Evolutionary conservation across 352 stramenopile species (phyloP).

Genomic region (Elongisporangium senticosum): DNA sequence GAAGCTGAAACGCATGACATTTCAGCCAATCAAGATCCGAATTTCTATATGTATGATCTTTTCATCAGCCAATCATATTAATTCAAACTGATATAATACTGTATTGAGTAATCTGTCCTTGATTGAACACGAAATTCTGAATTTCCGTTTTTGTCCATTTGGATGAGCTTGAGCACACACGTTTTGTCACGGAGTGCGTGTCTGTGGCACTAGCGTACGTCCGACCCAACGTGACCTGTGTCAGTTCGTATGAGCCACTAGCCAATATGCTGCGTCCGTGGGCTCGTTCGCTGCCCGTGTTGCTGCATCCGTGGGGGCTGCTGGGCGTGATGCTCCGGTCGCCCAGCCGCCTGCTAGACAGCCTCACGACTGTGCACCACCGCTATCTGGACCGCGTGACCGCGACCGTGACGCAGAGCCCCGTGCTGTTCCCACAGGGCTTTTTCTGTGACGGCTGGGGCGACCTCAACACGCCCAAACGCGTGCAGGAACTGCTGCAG

Average conservation of each 20-base stretch:
- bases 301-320: slow-evolving; percentile 54
- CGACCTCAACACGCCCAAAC: slow-evolving; percentile 53
- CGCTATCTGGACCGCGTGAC: slow-evolving; percentile 59
- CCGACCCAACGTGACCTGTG: not conserved
- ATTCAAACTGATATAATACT: too few species aligned
- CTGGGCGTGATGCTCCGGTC: slow-evolving; percentile 47
- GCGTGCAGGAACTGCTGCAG: slow-evolving; percentile 49
- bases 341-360: slow-evolving; percentile 52
- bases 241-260: not conserved
- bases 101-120: too few species aligned
- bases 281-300: slow-evolving; percentile 7
- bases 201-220: not conserved
- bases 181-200: not conserved
- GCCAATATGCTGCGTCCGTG: not conserved
- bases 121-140: too few species aligned
- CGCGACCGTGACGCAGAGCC: slow-evolving; percentile 68
- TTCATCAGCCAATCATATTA: too few species aligned
- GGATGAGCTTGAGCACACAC: not conserved
- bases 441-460: slow-evolving; percentile 83
- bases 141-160: not conserved
- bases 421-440: slow-evolving; percentile 65
- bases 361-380: slow-evolving; percentile 56
- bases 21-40: not conserved
- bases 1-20: not conserved
- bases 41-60: not conserved